phyloP scores from a whole-genome alignment of 371 early-diverging fungal species.

The Umbelopsis sp. region DNA sequence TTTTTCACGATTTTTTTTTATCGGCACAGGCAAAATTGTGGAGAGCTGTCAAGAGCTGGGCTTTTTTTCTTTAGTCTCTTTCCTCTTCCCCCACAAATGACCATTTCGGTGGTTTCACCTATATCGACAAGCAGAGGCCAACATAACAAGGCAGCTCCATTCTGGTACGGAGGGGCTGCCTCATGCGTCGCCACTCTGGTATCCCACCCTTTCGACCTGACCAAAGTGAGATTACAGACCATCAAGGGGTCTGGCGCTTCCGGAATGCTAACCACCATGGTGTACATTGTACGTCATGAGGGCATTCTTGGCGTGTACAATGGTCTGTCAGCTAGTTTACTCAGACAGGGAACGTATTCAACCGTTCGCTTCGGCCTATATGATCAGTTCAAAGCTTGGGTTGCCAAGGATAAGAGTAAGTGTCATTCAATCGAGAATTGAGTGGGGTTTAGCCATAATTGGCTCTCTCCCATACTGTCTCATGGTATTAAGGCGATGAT shows the following conservation, averaged over 20 bases:
- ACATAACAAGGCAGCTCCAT: conserved; percentile 44
- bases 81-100: conserved; percentile 12
- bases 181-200: conserved; percentile 66
- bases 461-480: too few relatives aligned
- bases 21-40: background rate
- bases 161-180: conserved; percentile 65
- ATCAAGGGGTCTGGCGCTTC: conserved; percentile 33
- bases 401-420: conserved; percentile 51
- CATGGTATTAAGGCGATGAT: background rate
- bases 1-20: background rate
- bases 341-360: conserved; percentile 75
- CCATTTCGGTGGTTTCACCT: conserved; percentile 18
- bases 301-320: conserved; percentile 57
- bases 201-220: conserved; percentile 78
- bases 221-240: conserved; percentile 79
- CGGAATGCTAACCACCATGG: conserved; percentile 49
- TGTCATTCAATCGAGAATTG: background rate
- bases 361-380: conserved; percentile 74
- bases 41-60: conserved; percentile 1
- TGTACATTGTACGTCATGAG: conserved; percentile 45
- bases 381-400: conserved; percentile 57
- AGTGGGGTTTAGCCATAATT: background rate
- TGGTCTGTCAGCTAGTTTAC: conserved; percentile 66
- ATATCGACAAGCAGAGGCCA: conserved; percentile 7
- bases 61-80: background rate